Percentiles rank a stretch among this genome's conserved stretches.
phyloP scores from a whole-genome alignment of 1,139 yeast genomes.

The Debaryomyces singareniensis region DNA sequence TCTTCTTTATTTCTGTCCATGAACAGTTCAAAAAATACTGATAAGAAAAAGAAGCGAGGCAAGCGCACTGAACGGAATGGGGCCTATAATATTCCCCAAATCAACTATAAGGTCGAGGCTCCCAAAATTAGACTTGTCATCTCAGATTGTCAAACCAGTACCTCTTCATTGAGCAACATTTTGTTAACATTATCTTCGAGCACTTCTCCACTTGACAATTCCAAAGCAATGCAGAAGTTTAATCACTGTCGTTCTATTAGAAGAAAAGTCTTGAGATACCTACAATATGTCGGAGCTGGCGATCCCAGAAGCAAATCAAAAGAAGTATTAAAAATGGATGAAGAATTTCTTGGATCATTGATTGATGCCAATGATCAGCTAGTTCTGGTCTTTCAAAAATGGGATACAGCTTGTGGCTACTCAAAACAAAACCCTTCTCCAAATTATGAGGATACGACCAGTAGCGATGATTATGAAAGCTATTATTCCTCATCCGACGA shows the following conservation, averaged over 20 bases:
- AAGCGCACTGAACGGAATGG: slow-evolving; percentile 14
- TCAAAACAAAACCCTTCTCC: slow-evolving; percentile 33
- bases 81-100: slow-evolving; percentile 55
- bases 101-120: slow-evolving; percentile 64
- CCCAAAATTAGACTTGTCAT: slow-evolving; percentile 65
- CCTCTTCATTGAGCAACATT: slow-evolving; percentile 66
- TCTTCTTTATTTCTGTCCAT: neutral
- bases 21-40: slow-evolving; percentile 3
- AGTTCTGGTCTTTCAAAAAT: slow-evolving; percentile 63
- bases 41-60: slow-evolving; percentile 10
- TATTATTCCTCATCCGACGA: slow-evolving; percentile 40
- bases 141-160: slow-evolving; percentile 70
- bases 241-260: slow-evolving; percentile 72
- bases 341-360: slow-evolving; percentile 79
- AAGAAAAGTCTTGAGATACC: slow-evolving; percentile 68
- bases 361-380: slow-evolving; percentile 87
- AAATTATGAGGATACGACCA: slow-evolving; percentile 22
- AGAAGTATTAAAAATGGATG: slow-evolving; percentile 40
- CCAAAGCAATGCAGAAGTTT: slow-evolving; percentile 53
- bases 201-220: slow-evolving; percentile 57
- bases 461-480: slow-evolving; percentile 27
- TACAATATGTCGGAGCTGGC: slow-evolving; percentile 70
- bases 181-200: slow-evolving; percentile 50
- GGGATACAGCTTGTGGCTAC: slow-evolving; percentile 46
- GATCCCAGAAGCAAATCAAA: slow-evolving; percentile 22